Base-by-base conservation (phyloP, 1,284 basidiomycete genomes). In the Cryptococcus sp. region DNA sequence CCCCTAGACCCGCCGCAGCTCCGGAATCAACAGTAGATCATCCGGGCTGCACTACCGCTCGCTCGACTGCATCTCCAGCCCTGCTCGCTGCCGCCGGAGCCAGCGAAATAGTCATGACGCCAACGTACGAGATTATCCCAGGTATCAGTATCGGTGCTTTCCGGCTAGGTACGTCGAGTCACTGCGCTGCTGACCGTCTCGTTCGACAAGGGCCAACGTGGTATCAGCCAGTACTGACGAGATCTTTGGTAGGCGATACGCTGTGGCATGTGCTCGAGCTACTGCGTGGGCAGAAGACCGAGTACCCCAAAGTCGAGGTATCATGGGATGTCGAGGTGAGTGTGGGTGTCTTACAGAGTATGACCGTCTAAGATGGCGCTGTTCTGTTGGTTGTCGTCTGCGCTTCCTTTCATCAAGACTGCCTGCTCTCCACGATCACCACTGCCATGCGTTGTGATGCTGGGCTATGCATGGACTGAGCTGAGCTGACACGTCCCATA, bases 281-380 rank as follows among this genome's bases (percentile, higher is more conserved):
- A 42, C 80, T 94, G 6, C 69, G 80, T n/a, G 68, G 70, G 5
- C 60, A 73, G n/a, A 77, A 77, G 64, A 69, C 66, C 3, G 57
- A 82, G 50, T 92, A 89, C 63, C 90, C 90, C 42, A 87, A 89
- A 68, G 84, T 92, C 47, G 89, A 92, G 62, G 80, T 93, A 67
- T 90, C 90, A 73, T 93, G 87, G 74, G 90, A 93, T 72, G 31
- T 35, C 83, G 85, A 11, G 88, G 90, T 65, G 79, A 84, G 49
- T 82, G 71, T 66, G 16, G 13, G 23, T 27, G 5, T n/a, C 23
- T 25, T 45, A n/a, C 6, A n/a, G 42, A 19, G 41, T 45, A 8
- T 45, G n/a, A 8, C 8, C n/a, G n/a, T 42, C 41, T 42, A 3
- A 16, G 42, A 35, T 13, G 31, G 13, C 4, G 31, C 7, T 8